These are phyloP conservation scores for Chalciporus chontae DNA, from an alignment of 768 basidiomycete genomes.

Conservation along the genomic window DNA sequence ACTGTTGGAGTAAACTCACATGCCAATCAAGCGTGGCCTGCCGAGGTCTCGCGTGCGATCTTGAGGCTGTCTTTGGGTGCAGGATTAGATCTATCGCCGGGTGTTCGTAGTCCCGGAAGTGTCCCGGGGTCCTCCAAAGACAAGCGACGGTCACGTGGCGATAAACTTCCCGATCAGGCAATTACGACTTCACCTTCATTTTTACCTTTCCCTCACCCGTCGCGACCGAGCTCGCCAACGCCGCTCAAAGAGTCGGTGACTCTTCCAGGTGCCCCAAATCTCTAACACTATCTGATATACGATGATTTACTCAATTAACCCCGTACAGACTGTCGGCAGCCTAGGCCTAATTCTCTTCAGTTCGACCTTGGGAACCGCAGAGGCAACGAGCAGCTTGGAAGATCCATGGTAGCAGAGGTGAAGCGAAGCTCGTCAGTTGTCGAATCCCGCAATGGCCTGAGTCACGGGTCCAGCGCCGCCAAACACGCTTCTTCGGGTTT, in stretches of 20 bases:
- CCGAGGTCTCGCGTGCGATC: slow-evolving; percentile 55
- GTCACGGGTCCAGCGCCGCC: slow-evolving; percentile 16
- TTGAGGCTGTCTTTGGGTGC: slow-evolving; percentile 45
- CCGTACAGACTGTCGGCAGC: slow-evolving; percentile 16
- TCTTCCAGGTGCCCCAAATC: slow-evolving; percentile 17
- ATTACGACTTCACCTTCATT: slow-evolving; percentile 18
- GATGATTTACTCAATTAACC: not conserved
- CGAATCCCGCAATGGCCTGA: slow-evolving; percentile 14
- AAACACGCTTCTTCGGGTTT: slow-evolving; percentile 12
- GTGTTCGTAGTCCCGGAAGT: slow-evolving; percentile 4
- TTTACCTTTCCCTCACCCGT: slow-evolving; percentile 31
- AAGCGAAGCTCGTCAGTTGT: slow-evolving; percentile 27
- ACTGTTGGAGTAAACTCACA: slow-evolving; percentile 28
- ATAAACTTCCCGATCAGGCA: slow-evolving; percentile 14
- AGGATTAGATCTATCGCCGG: slow-evolving; percentile 2
- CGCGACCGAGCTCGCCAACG: slow-evolving; percentile 18
- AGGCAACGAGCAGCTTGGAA: slow-evolving; percentile 9
- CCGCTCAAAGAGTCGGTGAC: slow-evolving; percentile 24
- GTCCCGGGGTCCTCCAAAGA: slow-evolving; percentile 24
- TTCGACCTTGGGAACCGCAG: slow-evolving; percentile 15
- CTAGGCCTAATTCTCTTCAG: slow-evolving; percentile 22
- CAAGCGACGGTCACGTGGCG: slow-evolving; percentile 21
- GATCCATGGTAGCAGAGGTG: slow-evolving; percentile 17
- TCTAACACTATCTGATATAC: not conserved
- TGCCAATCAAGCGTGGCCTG: slow-evolving; percentile 49